Percentiles rank a stretch among this genome's conserved stretches.
These are phyloP conservation scores for Actinomucor elegans DNA, from an alignment of 371 early-diverging fungal genomes.

Conservation along the genomic window DNA sequence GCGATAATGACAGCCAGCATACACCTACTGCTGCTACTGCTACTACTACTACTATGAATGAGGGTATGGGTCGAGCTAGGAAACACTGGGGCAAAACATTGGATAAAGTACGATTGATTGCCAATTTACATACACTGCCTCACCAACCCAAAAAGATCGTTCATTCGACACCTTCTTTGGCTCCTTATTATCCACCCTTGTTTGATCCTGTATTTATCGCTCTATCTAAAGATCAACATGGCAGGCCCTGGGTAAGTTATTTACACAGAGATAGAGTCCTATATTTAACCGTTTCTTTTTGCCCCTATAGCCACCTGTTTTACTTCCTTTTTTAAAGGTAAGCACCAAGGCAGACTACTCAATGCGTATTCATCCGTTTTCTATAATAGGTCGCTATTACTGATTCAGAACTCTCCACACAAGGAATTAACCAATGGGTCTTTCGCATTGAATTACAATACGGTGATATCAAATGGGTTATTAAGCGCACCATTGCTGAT, in stretches of 20 bases:
- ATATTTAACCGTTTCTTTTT: too few relatives aligned
- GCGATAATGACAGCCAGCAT: not conserved
- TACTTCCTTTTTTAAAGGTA: constrained; percentile 42
- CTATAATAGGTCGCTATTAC: constrained; percentile 46
- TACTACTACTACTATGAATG: not conserved
- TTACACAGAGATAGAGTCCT: too few relatives aligned
- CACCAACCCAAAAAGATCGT: not conserved
- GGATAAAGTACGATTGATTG: constrained; percentile 42
- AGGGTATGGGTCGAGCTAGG: constrained; percentile 18
- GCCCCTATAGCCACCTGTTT: constrained; percentile 43
- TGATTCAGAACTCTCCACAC: constrained; percentile 48
- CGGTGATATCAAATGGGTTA: constrained; percentile 80
- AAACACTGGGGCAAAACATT: constrained; percentile 45
- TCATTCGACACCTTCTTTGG: constrained; percentile 10
- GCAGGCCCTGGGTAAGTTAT: constrained; percentile 37
- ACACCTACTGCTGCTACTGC: not conserved
- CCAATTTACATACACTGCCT: constrained; percentile 29
- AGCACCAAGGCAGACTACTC: too few relatives aligned
- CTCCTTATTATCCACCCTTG: constrained; percentile 40
- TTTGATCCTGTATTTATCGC: constrained; percentile 48
- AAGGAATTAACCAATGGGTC: constrained; percentile 45
- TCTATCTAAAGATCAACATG: constrained; percentile 34
- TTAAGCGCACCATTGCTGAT: constrained; percentile 66
- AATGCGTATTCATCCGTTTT: not conserved
- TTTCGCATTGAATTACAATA: constrained; percentile 79